phyloP scores from a whole-genome alignment of 345 rosid genomes.

The Citrus sp. region DNA sequence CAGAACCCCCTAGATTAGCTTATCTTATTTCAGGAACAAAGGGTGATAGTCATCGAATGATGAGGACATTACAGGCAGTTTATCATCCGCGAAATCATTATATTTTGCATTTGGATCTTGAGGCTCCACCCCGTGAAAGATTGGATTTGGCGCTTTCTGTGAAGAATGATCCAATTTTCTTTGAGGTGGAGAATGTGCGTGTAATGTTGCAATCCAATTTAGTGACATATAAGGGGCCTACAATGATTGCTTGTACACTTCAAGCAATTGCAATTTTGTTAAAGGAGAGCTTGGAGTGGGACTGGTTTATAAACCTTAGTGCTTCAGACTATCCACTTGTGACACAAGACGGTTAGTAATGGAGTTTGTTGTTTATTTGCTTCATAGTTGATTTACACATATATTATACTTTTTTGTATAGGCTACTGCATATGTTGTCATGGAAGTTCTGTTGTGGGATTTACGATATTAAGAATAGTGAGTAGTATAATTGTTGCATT shows the following conservation, averaged over 20 bases:
- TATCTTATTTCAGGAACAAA: constrained; percentile 92
- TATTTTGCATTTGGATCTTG: constrained; percentile 88
- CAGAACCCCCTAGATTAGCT: constrained; percentile 74
- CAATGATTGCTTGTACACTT: constrained; percentile 88
- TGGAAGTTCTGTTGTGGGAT: neutral
- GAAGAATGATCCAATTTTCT: constrained; percentile 69
- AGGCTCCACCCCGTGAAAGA: constrained; percentile 89
- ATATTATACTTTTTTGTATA: neutral
- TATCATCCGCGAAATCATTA: constrained; percentile 97
- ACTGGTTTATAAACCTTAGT: constrained; percentile 93
- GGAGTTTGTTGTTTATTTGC: constrained; percentile 2
- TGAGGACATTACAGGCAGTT: constrained; percentile 92
- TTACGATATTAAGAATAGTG: neutral
- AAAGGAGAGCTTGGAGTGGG: constrained; percentile 87
- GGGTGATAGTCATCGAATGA: constrained; percentile 87
- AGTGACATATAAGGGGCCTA: constrained; percentile 93
- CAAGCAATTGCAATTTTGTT: constrained; percentile 84
- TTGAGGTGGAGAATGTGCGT: constrained; percentile 77
- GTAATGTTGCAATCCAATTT: constrained; percentile 91
- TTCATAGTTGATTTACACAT: neutral
- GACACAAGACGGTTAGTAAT: constrained; percentile 84
- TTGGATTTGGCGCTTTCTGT: constrained; percentile 60
- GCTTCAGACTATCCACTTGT: constrained; percentile 94
- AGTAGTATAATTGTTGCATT: neutral
- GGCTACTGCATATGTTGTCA: neutral